These are phyloP conservation scores for Lepidium campestre DNA, from an alignment of 441 rosid genomes.

Conservation along the genomic window DNA sequence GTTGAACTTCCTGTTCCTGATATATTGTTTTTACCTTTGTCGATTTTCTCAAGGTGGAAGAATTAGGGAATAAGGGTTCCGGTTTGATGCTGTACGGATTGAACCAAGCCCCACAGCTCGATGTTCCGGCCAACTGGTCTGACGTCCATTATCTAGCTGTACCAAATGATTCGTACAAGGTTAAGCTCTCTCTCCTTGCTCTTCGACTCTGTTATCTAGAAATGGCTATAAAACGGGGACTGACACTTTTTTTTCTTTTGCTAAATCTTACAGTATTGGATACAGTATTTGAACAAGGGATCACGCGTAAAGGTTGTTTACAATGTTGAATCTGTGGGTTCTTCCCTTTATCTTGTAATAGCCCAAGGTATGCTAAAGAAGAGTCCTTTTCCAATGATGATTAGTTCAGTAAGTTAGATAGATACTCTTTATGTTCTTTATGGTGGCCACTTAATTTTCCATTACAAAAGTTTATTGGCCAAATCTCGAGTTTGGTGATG, in stretches of 20 bases:
- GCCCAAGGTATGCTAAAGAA: conserved; percentile 64
- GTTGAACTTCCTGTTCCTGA: neutral
- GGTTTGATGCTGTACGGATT: conserved; percentile 59
- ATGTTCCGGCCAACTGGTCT: conserved; percentile 55
- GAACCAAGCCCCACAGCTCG: conserved; percentile 62
- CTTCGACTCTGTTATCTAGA: neutral
- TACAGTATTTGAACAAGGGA: conserved; percentile 68
- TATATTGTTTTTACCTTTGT: neutral
- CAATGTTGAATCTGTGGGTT: conserved; percentile 44
- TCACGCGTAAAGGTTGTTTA: conserved; percentile 74
- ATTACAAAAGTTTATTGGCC: neutral
- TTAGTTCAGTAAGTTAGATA: neutral
- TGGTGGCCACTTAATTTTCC: neutral
- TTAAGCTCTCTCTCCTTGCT: conserved; percentile 19
- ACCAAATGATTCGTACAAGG: conserved; percentile 72
- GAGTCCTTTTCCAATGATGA: neutral
- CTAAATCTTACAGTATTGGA: conserved; percentile 53
- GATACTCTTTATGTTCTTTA: neutral
- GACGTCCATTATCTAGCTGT: conserved; percentile 41
- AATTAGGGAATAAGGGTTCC: conserved; percentile 45
- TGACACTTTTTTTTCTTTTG: neutral
- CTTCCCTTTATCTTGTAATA: conserved; percentile 65
- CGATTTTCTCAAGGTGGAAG: conserved; percentile 51
- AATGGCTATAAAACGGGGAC: neutral
- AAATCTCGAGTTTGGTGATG: neutral